A percentile compares a stretch with the other conserved stretches of the same genome.
Conservation (phyloP, 805 yeast genomes). For the Osmozyma mogii region DNA sequence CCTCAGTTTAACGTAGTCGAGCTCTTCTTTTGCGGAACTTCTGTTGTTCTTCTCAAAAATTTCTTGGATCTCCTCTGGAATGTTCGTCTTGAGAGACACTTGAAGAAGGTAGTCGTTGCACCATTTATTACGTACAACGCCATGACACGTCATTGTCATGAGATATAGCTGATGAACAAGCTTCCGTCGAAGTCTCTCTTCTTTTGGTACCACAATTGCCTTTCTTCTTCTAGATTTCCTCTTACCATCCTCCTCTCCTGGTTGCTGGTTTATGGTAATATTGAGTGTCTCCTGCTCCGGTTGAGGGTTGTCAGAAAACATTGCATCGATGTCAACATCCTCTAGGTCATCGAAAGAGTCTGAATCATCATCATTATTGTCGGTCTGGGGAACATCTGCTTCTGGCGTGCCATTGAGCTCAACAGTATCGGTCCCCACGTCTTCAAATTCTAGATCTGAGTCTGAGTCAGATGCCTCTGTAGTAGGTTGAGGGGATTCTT, state of each 20-base stretch:
- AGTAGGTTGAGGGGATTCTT: no score
- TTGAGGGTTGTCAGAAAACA: constrained; percentile 3
- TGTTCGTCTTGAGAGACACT: constrained; percentile 29
- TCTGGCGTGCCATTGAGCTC: not conserved
- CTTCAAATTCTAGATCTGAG: no score
- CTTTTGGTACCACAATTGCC: constrained; percentile 36
- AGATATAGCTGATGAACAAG: constrained; percentile 53
- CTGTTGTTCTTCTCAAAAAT: constrained; percentile 29
- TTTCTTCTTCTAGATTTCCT: constrained; percentile 17
- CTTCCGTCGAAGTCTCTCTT: constrained; percentile 48
- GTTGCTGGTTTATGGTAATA: constrained; percentile 6
- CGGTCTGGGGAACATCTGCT: not conserved
- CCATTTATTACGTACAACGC: constrained; percentile 67
- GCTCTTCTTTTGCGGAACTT: constrained; percentile 4
- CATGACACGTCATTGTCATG: constrained; percentile 56
- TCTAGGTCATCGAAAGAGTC: constrained; percentile 23
- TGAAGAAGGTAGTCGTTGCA: constrained; percentile 43
- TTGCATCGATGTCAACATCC: constrained; percentile 19
- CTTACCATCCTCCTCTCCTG: constrained; percentile 6
- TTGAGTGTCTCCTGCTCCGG: constrained; percentile 7
- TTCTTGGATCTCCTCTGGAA: constrained; percentile 40
- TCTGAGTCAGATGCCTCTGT: no score
- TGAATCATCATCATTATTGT: constrained; percentile 20
- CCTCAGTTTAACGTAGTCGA: constrained; percentile 44
- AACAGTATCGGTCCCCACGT: constrained; percentile 20